phyloP scores from a whole-genome alignment of 257 asterid species.

The Prunella vulgaris region DNA sequence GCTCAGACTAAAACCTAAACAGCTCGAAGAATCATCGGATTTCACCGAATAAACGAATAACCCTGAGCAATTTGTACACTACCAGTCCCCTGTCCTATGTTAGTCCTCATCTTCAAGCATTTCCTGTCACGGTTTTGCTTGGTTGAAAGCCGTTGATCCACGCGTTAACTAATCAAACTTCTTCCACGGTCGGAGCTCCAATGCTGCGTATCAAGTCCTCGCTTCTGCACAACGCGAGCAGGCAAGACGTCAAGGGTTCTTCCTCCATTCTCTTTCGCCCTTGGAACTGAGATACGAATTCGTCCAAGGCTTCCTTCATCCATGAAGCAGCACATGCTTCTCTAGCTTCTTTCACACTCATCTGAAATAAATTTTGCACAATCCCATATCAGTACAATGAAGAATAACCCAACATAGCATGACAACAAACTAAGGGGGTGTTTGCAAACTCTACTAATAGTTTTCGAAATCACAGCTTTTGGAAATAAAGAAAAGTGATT shows the following conservation, averaged over 20 bases:
- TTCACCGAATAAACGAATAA: constrained; percentile 29
- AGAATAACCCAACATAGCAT: background rate
- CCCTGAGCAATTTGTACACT: constrained; percentile 31
- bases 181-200: constrained; percentile 36
- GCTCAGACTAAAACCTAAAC: background rate
- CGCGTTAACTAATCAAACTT: constrained; percentile 36
- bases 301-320: constrained; percentile 92
- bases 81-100: constrained; percentile 5
- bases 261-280: constrained; percentile 23
- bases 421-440: background rate
- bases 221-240: constrained; percentile 32
- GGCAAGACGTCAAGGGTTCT: constrained; percentile 21
- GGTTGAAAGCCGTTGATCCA: constrained; percentile 18
- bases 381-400: constrained; percentile 24
- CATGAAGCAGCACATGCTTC: constrained; percentile 61
- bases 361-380: constrained; percentile 36
- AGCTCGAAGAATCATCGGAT: constrained; percentile 12
- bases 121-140: constrained; percentile 9
- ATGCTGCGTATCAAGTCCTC: constrained; percentile 35
- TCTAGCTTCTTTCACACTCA: constrained; percentile 67
- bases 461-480: too few species aligned
- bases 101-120: constrained; percentile 27
- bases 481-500: too few species aligned
- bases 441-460: too few species aligned
- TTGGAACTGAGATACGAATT: constrained; percentile 38